Conservation (phyloP, 108 stramenopile species). For the Fragilaria radians region DNA sequence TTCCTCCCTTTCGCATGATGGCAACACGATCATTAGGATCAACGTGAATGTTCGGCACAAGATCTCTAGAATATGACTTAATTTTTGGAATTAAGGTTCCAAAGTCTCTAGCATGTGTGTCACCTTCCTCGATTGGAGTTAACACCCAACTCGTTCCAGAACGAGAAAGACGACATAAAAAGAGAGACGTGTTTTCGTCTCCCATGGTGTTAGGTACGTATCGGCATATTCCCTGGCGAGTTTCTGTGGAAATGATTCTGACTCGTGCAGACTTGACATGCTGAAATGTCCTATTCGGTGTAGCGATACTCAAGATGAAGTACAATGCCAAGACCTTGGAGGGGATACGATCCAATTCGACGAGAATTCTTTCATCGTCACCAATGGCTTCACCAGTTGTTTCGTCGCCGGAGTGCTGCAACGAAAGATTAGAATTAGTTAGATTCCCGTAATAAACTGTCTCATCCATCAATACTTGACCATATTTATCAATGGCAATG, state of each 20-base stretch:
- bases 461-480: constrained; percentile 28
- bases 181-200: constrained; percentile 29
- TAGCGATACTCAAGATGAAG: constrained; percentile 37
- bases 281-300: constrained; percentile 24
- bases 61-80: constrained; percentile 36
- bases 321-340: constrained; percentile 22
- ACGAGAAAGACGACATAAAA: constrained; percentile 23
- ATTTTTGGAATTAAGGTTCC: constrained; percentile 38
- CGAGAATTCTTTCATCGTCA: constrained; percentile 34
- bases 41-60: constrained; percentile 27
- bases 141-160: constrained; percentile 25
- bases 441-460: constrained; percentile 43
- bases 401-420: too few species aligned
- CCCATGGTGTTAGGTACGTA: constrained; percentile 24
- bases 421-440: constrained; percentile 39
- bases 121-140: constrained; percentile 28
- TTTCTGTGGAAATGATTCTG: constrained; percentile 12
- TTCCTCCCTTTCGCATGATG: constrained; percentile 38
- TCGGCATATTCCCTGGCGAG: constrained; percentile 13
- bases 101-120: constrained; percentile 34
- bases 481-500: constrained; percentile 28
- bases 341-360: constrained; percentile 26
- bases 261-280: constrained; percentile 31
- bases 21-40: constrained; percentile 43
- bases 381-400: too few species aligned